These are phyloP conservation scores for Talaromyces sp. DNA, from an alignment of 2,329 filamentous ascomycete species.

Conservation along the genomic window DNA sequence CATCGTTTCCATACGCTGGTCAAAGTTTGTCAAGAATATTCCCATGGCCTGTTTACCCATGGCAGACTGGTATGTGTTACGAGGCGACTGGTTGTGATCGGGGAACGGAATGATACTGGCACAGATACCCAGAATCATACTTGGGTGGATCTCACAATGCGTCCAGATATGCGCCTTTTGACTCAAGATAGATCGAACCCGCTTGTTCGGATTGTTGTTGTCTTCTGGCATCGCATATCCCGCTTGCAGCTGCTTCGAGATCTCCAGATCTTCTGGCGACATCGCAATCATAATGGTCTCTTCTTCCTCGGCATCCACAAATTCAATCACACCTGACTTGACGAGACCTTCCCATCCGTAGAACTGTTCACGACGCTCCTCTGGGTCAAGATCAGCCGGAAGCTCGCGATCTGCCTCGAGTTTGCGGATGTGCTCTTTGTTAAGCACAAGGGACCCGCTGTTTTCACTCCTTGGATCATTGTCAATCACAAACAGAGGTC, in stretches of 20 bases:
- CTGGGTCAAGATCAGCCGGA: slow-evolving; percentile 53
- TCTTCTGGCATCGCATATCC: slow-evolving; percentile 57
- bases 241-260: slow-evolving; percentile 63
- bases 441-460: slow-evolving; percentile 72
- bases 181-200: slow-evolving; percentile 83
- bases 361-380: slow-evolving; percentile 54
- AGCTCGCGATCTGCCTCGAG: slow-evolving; percentile 68
- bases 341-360: slow-evolving; percentile 89
- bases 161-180: slow-evolving; percentile 87
- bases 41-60: slow-evolving; percentile 99
- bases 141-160: slow-evolving; percentile 98
- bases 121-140: slow-evolving; percentile 97
- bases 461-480: slow-evolving; percentile 71
- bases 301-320: slow-evolving; percentile 95
- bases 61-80: slow-evolving; percentile 98
- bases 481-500: slow-evolving; percentile 89
- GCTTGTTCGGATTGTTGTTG: slow-evolving; percentile 68
- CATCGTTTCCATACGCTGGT: slow-evolving; percentile 98
- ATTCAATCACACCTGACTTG: slow-evolving; percentile 81
- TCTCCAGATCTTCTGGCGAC: slow-evolving; percentile 90
- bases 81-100: slow-evolving; percentile 93
- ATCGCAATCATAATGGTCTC: slow-evolving; percentile 99
- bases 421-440: slow-evolving; percentile 72
- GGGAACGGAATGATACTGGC: slow-evolving; percentile 99
- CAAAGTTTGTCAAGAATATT: slow-evolving; percentile 95